Evolutionary conservation across 345 rosid species (phyloP), one percentile per base, ranked within the genome.

Genomic region (Punica granatum): DNA sequence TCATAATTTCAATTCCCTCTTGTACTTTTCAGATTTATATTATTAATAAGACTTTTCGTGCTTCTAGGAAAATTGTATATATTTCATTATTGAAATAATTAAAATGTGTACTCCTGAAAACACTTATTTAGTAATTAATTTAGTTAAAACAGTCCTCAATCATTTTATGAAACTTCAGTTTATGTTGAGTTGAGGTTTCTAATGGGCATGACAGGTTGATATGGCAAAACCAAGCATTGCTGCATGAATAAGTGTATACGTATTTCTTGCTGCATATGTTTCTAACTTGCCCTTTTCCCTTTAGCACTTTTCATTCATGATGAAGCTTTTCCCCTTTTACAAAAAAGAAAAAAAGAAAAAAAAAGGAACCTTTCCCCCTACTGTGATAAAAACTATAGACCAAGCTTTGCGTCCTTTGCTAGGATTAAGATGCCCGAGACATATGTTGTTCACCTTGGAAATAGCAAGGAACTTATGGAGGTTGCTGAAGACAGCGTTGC

Each of bases 351-450:
- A n/a, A n/a, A n/a, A n/a, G n/a, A n/a, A n/a, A n/a, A n/a, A n/a
- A n/a, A n/a, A n/a, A n/a, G 12, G 30, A 46, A 46, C 21, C 23
- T 46, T 46, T 46, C 19, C n/a, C 51, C 2, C 14, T 41, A 6
- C 2, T 41, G 44, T 46, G 31, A 10, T 13, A 13, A 56, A 56
- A 30, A 25, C 7, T 53, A 48, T 46, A 56, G 25, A 2, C 33
- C 61, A 51, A 23, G 30, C 58, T 23, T 56, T 56, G 10, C 19
- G 68, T 76, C 63, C 70, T 72, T 72, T 70, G 73, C 71, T 90
- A 93, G 98, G 83, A 87, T 93, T 73, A 83, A 79, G 80, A 93
- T 93, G 98, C 98, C 97, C 46, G 83, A 83, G 73, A 90, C 96
- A 32, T 90, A 83, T 73, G 97, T 90, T 23, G 98, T 90, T 70